A percentile compares a stretch with the other conserved stretches of the same genome.
Evolutionary conservation across 441 rosid genomes (phyloP).

Genomic region (Adansonia rubrostipa): DNA sequence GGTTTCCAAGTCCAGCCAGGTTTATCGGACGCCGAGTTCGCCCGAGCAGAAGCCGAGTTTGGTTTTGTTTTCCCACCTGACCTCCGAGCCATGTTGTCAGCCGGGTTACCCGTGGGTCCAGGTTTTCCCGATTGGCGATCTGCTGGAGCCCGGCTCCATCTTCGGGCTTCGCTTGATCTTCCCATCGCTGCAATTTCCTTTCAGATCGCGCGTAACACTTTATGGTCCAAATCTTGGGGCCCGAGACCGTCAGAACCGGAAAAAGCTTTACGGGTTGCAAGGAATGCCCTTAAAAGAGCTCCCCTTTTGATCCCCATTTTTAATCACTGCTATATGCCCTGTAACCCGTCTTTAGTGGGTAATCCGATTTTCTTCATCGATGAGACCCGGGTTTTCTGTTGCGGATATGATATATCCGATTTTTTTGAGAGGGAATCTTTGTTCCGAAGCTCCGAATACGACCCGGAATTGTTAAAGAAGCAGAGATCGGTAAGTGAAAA

Average conservation of each 20-base stretch:
- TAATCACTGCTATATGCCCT: constrained; percentile 91
- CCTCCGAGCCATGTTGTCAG: constrained; percentile 81
- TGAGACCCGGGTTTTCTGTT: constrained; percentile 84
- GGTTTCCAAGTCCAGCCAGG: constrained; percentile 82
- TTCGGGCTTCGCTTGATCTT: constrained; percentile 82
- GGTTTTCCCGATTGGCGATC: constrained; percentile 97
- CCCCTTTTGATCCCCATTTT: constrained; percentile 92
- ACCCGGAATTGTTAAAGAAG: constrained; percentile 45
- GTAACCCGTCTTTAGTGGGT: constrained; percentile 81
- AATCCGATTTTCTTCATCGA: constrained; percentile 90
- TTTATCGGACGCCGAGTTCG: constrained; percentile 80
- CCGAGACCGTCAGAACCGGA: constrained; percentile 82
- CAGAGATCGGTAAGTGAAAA: constrained; percentile 73
- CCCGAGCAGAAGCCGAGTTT: constrained; percentile 88
- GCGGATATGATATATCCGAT: constrained; percentile 89
- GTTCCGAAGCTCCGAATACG: constrained; percentile 49
- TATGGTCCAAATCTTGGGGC: constrained; percentile 96
- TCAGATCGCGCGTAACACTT: constrained; percentile 81
- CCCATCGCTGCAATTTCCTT: constrained; percentile 86
- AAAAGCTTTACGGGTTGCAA: constrained; percentile 74
- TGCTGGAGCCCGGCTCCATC: constrained; percentile 74
- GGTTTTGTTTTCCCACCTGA: constrained; percentile 92
- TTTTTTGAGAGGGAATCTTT: constrained; percentile 79
- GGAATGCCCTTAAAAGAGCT: constrained; percentile 83
- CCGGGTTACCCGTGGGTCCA: constrained; percentile 84